Evolutionary conservation across 2,329 filamentous ascomycete species (phyloP).

Genomic region (Ophiostoma quercus): DNA sequence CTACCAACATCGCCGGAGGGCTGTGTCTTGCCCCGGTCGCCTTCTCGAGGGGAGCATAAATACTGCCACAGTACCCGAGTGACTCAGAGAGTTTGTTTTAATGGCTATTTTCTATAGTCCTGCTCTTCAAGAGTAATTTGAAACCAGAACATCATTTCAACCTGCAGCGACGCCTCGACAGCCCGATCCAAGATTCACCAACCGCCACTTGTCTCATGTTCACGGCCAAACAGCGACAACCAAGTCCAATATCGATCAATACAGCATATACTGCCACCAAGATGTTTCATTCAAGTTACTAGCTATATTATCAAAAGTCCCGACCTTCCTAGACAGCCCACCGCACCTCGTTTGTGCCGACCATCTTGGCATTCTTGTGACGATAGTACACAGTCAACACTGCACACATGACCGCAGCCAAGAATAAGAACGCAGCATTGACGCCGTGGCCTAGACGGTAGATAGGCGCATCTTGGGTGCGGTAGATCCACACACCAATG

Average conservation of each 20-base stretch:
- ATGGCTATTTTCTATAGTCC: no score
- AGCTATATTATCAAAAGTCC: no score
- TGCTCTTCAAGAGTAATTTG: no score
- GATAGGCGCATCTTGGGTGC: not conserved
- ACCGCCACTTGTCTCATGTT: no score
- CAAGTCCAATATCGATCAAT: not conserved
- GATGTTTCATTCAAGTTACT: no score
- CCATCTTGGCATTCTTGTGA: not conserved
- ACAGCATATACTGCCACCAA: no score
- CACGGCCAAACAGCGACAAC: not conserved
- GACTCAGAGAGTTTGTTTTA: no score
- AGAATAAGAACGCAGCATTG: not conserved
- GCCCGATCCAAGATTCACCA: no score
- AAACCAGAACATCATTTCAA: not conserved
- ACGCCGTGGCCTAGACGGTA: not conserved
- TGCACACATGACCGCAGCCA: not conserved
- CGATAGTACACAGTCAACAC: not conserved
- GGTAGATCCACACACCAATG: slow-evolving; percentile 6
- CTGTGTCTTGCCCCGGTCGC: not conserved
- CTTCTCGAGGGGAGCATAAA: not conserved
- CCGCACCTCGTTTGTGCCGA: not conserved
- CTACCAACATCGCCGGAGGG: not conserved
- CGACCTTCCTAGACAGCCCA: not conserved
- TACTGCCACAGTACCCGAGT: not conserved
- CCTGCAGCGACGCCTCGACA: not conserved